phyloP scores from a whole-genome alignment of 2,329 filamentous ascomycete species.

The Pseudogymnoascus sp. region DNA sequence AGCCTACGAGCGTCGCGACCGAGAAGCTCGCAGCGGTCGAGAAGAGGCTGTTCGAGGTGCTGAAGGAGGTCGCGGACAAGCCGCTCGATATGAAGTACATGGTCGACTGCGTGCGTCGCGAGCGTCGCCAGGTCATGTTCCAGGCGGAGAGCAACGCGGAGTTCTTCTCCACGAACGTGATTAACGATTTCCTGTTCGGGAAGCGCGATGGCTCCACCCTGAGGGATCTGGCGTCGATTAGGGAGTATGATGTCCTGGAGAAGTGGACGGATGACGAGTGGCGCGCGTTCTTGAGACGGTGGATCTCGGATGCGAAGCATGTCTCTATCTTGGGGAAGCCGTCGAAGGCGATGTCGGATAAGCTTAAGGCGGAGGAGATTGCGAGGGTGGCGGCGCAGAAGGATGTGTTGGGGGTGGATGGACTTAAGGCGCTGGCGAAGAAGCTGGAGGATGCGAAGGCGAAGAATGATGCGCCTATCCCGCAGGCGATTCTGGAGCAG shows the following conservation, averaged over 20 bases:
- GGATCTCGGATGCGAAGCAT: conserved; percentile 79
- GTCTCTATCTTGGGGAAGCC: conserved; percentile 84
- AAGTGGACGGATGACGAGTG: conserved; percentile 79
- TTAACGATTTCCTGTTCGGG: conserved; percentile 88
- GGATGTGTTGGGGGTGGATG: conserved; percentile 71
- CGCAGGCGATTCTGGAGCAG: conserved; percentile 67
- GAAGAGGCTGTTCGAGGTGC: conserved; percentile 73
- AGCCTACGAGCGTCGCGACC: conserved; percentile 78
- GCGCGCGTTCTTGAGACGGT: conserved; percentile 73
- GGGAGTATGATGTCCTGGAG: conserved; percentile 62
- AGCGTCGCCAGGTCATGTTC: conserved; percentile 74
- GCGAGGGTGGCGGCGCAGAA: conserved; percentile 72
- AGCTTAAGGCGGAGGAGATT: conserved; percentile 75
- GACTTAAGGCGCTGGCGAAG: conserved; percentile 65
- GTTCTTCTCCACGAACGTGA: conserved; percentile 78
- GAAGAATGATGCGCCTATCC: conserved; percentile 83
- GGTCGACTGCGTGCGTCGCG: conserved; percentile 75
- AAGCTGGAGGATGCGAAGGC: conserved; percentile 76
- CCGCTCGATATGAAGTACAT: conserved; percentile 87
- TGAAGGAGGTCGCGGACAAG: conserved; percentile 72
- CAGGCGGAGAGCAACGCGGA: conserved; percentile 73
- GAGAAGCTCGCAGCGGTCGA: conserved; percentile 79
- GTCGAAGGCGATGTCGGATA: conserved; percentile 69
- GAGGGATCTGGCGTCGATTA: conserved; percentile 47
- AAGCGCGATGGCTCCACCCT: conserved; percentile 74